These are phyloP conservation scores for Melaleuca quinquenervia DNA, from an alignment of 345 rosid species.

Conservation along the genomic window DNA sequence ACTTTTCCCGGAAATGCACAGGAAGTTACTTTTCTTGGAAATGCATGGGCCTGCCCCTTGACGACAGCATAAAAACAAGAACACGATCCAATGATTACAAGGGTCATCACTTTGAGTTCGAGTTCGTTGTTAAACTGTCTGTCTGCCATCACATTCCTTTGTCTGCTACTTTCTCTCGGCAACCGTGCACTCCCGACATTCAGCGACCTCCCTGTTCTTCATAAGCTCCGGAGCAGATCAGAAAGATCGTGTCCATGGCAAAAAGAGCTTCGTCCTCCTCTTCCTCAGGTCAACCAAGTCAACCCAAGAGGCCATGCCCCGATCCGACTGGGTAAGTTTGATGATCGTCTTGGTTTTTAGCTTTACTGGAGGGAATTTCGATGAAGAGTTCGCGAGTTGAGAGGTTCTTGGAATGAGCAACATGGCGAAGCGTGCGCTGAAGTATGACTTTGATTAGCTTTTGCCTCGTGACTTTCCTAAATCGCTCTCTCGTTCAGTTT, in stretches of 20 bases:
- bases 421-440: accelerated
- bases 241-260: not conserved
- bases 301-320: not conserved
- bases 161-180: not conserved
- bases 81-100: not conserved
- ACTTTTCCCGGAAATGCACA: not conserved
- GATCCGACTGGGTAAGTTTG: not conserved
- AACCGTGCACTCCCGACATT: not conserved
- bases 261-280: not conserved
- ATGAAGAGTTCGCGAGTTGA: not conserved
- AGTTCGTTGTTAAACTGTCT: not conserved
- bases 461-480: not conserved
- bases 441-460: not conserved
- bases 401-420: not conserved
- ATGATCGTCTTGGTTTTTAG: not conserved
- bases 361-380: not conserved
- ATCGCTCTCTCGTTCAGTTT: no score
- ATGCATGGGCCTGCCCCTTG: not conserved
- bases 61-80: no score
- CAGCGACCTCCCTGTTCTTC: not conserved
- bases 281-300: not conserved
- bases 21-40: not conserved
- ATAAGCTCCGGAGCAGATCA: not conserved
- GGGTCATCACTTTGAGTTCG: not conserved
- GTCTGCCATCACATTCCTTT: not conserved